Evolutionary conservation across 768 basidiomycete species (phyloP), one percentile per base, ranked within the genome.

Genomic region (Inosperma sp.): DNA sequence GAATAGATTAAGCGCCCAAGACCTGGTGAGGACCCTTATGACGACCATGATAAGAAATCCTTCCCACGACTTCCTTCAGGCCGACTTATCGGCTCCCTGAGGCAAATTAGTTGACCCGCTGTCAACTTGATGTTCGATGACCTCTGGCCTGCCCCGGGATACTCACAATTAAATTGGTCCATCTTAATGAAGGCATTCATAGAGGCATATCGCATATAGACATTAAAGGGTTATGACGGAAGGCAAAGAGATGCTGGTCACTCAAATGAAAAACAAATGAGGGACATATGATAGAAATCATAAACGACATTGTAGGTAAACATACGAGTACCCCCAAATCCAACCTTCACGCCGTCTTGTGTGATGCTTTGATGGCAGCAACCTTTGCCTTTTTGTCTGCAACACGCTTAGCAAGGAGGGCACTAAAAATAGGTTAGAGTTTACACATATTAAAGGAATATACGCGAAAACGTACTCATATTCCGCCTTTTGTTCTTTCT

Each of bases 401-500:
- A 54, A 92, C 72, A 63, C 91, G 93, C 78, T 96, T 94, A 74
- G 84, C 75, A 50, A 96, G 68, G 66, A 94, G 75, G 53, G 77
- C 74, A 29, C 83, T 86, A 49, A 31, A 29, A 39, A 31, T 19
- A 22, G 16, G 47, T 27, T 33, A 49, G 33, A 27, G 40, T 34
- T 16, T 17, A 52, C 1, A 22, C 5, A 12, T 41, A 44, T 9
- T n/a, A 35, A 33, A 41, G 27, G 29, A 3, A 27, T 12, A 29
- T 68, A 40, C 35, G 26, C n/a, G n/a, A 44, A 40, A 0, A 57
- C 84, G 43, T 63, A 86, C 83, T 95, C 89, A 81, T 86, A 97
- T 76, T 97, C 95, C 51, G 80, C 64, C 75, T 95, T 91, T 75
- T 93, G 90, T 73, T 93, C 94, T 77, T 93, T 93, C 79, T 95